These are phyloP conservation scores for Cystofilobasidium capitatum DNA, from an alignment of 768 basidiomycete genomes.

Conservation along the genomic window DNA sequence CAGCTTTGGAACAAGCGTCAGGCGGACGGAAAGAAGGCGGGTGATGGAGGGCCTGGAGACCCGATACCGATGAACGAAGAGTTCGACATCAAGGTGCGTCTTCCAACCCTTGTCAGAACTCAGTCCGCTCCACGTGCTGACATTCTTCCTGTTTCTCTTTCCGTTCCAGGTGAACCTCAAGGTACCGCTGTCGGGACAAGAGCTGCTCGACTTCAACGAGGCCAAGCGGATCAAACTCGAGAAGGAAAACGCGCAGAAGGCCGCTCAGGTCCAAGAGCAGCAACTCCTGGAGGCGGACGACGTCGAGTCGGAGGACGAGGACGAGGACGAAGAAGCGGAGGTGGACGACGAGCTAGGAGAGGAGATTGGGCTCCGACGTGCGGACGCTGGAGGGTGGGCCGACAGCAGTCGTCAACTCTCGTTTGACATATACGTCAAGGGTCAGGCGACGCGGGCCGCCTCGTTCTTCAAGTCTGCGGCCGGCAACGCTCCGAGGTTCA, in stretches of 20 bases:
- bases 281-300: constrained; percentile 91
- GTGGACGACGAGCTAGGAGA: constrained; percentile 53
- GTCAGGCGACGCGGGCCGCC: constrained; percentile 73
- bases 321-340: constrained; percentile 42
- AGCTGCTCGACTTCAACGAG: constrained; percentile 69
- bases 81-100: constrained; percentile 54
- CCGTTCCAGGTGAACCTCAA: constrained; percentile 66
- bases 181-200: constrained; percentile 76
- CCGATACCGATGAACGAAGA: constrained; percentile 70
- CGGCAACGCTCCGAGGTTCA: constrained; percentile 49
- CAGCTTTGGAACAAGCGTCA: constrained; percentile 78
- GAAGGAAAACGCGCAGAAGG: constrained; percentile 76
- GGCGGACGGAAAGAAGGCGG: constrained; percentile 71
- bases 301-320: constrained; percentile 43
- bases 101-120: not conserved
- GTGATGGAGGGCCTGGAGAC: constrained; percentile 76
- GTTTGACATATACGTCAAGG: constrained; percentile 94
- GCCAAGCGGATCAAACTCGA: constrained; percentile 69
- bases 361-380: constrained; percentile 37
- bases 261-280: constrained; percentile 68
- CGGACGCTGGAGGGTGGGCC: constrained; percentile 32
- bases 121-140: not conserved
- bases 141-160: not conserved
- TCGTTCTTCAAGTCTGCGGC: constrained; percentile 67
- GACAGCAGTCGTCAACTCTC: constrained; percentile 62